Conservation (phyloP, 2,329 filamentous ascomycete species). For the Aspergillus sp. region DNA sequence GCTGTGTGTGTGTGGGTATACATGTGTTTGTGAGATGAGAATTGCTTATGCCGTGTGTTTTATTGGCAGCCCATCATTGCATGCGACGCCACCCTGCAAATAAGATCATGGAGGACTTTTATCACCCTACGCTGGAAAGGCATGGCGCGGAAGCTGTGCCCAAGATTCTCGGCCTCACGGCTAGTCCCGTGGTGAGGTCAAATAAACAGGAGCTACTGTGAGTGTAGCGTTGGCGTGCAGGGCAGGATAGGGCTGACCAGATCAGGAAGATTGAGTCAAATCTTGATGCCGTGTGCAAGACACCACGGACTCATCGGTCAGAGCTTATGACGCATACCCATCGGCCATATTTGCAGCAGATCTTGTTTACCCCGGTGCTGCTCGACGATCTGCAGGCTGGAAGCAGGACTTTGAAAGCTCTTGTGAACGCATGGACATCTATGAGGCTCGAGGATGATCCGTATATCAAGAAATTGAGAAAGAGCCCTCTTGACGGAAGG, state of each 20-base stretch:
- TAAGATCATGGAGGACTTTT: constrained; percentile 72
- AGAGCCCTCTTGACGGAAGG: constrained; percentile 38
- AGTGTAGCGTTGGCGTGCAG: constrained; percentile 6
- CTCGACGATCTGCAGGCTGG: background rate
- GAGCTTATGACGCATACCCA: constrained; percentile 71
- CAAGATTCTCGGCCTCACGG: constrained; percentile 74
- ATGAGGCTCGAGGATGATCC: constrained; percentile 66
- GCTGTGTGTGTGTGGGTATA: background rate
- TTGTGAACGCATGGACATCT: constrained; percentile 44
- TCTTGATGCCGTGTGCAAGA: constrained; percentile 68
- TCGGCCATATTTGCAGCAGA: constrained; percentile 53
- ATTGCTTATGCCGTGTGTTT: background rate
- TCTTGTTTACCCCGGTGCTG: constrained; percentile 22
- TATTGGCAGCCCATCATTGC: constrained; percentile 68
- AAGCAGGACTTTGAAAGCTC: constrained; percentile 42
- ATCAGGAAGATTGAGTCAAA: constrained; percentile 63
- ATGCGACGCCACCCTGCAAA: constrained; percentile 64
- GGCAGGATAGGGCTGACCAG: constrained; percentile 5
- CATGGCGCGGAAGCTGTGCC: constrained; percentile 51
- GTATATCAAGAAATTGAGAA: constrained; percentile 52
- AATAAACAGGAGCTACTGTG: constrained; percentile 57
- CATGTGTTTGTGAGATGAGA: too few relatives aligned
- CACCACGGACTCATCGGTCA: constrained; percentile 67
- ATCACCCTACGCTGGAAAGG: constrained; percentile 51
- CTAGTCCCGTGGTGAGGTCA: constrained; percentile 71